Conservation (phyloP, 176 grass and related monocot species). For the Typha latifolia region DNA sequence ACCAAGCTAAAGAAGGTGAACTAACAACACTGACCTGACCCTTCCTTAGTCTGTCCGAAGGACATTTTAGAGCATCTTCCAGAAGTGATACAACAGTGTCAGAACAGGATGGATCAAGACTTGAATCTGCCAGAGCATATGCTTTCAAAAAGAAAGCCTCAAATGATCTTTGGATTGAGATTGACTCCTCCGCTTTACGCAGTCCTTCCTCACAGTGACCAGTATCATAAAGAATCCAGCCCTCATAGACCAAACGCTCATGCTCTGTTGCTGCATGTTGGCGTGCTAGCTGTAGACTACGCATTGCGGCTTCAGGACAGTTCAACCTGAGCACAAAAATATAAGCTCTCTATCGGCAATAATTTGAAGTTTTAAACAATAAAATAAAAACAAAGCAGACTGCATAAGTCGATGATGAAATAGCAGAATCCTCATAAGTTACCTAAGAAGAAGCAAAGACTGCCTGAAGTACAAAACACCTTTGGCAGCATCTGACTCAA, state of each 20-base stretch:
- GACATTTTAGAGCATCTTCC: conserved; percentile 87
- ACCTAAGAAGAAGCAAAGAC: conserved; percentile 94
- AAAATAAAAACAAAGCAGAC: not conserved
- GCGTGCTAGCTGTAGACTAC: conserved; percentile 75
- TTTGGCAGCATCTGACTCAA: conserved; percentile 82
- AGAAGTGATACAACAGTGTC: conserved; percentile 71
- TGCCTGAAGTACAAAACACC: conserved; percentile 86
- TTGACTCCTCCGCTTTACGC: conserved; percentile 72
- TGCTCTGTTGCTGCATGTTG: conserved; percentile 54
- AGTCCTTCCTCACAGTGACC: conserved; percentile 81
- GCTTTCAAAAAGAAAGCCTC: conserved; percentile 99
- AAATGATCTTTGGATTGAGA: conserved; percentile 85
- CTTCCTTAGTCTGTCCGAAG: conserved; percentile 91
- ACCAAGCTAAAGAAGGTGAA: conserved; percentile 8
- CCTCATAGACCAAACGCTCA: conserved; percentile 80
- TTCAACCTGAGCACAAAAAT: conserved; percentile 51
- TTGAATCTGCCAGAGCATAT: conserved; percentile 91
- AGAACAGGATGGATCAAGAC: conserved; percentile 63
- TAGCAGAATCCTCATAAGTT: conserved; percentile 14
- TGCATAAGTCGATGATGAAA: not conserved
- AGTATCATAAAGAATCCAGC: conserved; percentile 90
- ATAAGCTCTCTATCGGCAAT: not conserved
- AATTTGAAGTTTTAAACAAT: no score
- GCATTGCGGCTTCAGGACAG: conserved; percentile 83
- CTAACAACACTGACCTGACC: conserved; percentile 54